phyloP scores from a whole-genome alignment of 495 filamentous ascomycete species.

The Opeltia flavorubescens region DNA sequence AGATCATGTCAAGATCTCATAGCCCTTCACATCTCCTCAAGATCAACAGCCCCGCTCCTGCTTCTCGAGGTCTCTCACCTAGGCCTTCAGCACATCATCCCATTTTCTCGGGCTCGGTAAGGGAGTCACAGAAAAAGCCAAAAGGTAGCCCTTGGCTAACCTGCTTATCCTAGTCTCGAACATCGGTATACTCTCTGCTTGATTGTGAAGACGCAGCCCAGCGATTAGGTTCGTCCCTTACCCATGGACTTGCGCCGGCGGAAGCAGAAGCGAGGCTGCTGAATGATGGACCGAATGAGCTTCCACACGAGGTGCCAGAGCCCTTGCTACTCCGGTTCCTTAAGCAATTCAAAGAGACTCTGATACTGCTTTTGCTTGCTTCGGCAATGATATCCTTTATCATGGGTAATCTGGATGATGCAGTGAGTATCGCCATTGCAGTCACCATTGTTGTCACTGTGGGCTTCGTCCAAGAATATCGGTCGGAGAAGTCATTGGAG shows the following conservation, averaged over 20 bases:
- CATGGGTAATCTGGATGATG: slow-evolving; percentile 93
- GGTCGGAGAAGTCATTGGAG: slow-evolving; percentile 94
- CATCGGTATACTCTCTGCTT: slow-evolving; percentile 48
- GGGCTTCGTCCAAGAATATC: slow-evolving; percentile 93
- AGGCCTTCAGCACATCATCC: slow-evolving; percentile 23
- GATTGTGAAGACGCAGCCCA: slow-evolving; percentile 63
- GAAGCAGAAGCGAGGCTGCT: slow-evolving; percentile 68
- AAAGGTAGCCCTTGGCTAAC: neutral
- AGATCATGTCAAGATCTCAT: slow-evolving; percentile 46
- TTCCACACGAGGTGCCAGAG: slow-evolving; percentile 85
- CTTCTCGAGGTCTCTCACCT: slow-evolving; percentile 23
- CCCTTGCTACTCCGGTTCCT: slow-evolving; percentile 88
- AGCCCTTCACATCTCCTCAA: slow-evolving; percentile 39
- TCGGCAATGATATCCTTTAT: slow-evolving; percentile 83
- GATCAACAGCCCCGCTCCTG: slow-evolving; percentile 31
- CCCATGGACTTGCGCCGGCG: slow-evolving; percentile 60
- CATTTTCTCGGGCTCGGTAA: slow-evolving; percentile 17
- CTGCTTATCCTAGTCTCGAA: slow-evolving; percentile 31
- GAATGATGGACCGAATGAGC: slow-evolving; percentile 81
- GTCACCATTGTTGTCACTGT: slow-evolving; percentile 95
- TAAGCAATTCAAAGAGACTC: slow-evolving; percentile 87
- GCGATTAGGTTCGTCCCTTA: slow-evolving; percentile 68
- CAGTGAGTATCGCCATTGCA: slow-evolving; percentile 83
- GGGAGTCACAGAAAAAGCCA: neutral
- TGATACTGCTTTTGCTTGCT: slow-evolving; percentile 76